Percentiles rank a stretch among this genome's conserved stretches.
Conservation (phyloP, 208 protist genomes). For the Porcisia deanei region DNA sequence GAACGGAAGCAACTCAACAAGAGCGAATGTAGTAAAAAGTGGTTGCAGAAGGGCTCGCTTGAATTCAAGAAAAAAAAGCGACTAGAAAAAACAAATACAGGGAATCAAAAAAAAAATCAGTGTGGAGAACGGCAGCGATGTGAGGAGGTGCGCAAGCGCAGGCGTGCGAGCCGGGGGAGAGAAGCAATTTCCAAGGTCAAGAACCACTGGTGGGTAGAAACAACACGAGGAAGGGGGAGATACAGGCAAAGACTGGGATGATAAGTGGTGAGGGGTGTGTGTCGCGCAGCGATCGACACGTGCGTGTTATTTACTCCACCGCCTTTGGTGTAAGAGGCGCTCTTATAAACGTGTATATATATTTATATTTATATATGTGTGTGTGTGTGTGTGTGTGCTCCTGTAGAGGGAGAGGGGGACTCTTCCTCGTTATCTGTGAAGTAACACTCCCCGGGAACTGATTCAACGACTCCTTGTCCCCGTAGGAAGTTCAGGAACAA, state of each 20-base stretch:
- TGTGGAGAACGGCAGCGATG: neutral
- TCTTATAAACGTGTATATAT: neutral
- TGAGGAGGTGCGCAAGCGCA: neutral
- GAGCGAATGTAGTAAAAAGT: neutral
- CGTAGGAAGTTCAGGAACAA: neutral
- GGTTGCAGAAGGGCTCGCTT: neutral
- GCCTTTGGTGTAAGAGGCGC: neutral
- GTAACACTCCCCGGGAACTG: neutral
- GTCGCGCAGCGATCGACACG: neutral
- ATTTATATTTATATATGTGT: neutral
- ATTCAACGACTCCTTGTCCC: neutral
- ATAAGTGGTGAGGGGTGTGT: neutral
- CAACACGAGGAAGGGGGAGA: neutral
- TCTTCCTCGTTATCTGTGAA: constrained; percentile 1
- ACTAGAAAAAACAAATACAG: neutral
- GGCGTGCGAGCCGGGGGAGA: neutral
- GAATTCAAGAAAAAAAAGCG: too few species aligned
- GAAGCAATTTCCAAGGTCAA: neutral
- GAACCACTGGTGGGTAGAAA: too few species aligned
- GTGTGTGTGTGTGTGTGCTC: neutral
- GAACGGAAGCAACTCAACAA: neutral
- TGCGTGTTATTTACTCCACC: neutral
- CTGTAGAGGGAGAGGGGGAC: neutral
- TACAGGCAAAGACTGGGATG: neutral
- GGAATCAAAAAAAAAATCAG: neutral